Base-by-base conservation (phyloP, 306 rosid genomes). In the Dalbergia oliveri region DNA sequence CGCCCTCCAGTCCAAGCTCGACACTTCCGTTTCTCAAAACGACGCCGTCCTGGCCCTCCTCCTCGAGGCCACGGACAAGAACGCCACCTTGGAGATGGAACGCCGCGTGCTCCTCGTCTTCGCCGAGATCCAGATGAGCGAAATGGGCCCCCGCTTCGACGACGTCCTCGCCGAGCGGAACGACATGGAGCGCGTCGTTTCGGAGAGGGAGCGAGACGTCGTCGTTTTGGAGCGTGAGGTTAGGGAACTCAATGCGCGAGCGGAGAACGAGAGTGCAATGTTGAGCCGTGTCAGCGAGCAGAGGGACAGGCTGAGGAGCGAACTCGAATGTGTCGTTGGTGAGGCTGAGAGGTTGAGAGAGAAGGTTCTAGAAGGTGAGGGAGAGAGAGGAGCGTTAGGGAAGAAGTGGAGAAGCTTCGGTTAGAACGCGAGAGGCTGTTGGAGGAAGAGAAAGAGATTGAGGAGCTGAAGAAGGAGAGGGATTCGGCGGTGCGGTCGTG, bases 281-380 rank as follows among this genome's bases (percentile, higher is more conserved):
- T 11, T 85, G 77, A 79, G 49, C 16, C 5, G 72, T 35, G 79
- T 88, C n/a, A 69, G 68, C 21, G 39, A 35, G 10, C 93, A 91
- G 85, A 90, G 83, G 75, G 98, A 91, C 41, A 41, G 8, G 64
- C 14, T 86, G 66, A 87, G 61, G 73, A 43, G 10, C 0, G 79
- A 84, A 11, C 56, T 78, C 5, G 80, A 65, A 47, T 61, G 51
- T 4, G 47, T 78, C 12, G 65, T 75, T 9, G 39, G 39, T n/a
- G 88, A 87, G 79, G 69, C 64, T 2, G 74, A 71, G 73, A 78
- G 33, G 37, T 83, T 89, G 82, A 84, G 57, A 76, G 66, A 70
- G 62, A 84, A 83, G 78, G 39, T 87, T 33, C 45, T 51, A 13
- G 89, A 86, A 19, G 77, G 44, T 79, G 86, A 77, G 83, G 50